These are phyloP conservation scores for Panicum virgatum DNA, from an alignment of 202 grass and related monocot species.

Conservation along the genomic window DNA sequence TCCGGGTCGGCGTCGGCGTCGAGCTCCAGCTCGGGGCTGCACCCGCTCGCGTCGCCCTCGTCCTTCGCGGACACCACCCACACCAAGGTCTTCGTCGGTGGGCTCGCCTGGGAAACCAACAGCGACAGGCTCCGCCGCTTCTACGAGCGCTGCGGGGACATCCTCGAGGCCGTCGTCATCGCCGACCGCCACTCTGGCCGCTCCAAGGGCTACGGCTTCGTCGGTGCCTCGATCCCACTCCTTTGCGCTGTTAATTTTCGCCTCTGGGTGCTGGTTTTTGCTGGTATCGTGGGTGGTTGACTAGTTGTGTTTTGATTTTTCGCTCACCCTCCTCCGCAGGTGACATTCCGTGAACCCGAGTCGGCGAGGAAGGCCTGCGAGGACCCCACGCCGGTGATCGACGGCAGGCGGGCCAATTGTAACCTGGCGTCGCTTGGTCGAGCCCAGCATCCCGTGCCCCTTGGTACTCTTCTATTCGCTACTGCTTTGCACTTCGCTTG, in stretches of 20 bases:
- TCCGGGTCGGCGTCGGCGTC: constrained; percentile 86
- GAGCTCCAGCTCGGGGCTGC: constrained; percentile 89
- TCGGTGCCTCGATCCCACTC: constrained; percentile 42
- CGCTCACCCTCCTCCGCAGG: constrained; percentile 39
- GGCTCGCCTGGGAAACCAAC: constrained; percentile 96
- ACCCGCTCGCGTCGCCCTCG: constrained; percentile 65
- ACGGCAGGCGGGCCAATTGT: constrained; percentile 84
- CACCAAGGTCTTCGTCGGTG: constrained; percentile 94
- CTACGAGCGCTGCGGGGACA: constrained; percentile 84
- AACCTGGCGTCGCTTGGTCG: constrained; percentile 90
- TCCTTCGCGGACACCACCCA: constrained; percentile 87
- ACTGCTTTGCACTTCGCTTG: not conserved
- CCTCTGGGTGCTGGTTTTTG: not conserved
- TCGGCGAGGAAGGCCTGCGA: constrained; percentile 80
- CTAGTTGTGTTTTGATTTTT: constrained; percentile 7
- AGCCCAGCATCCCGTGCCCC: constrained; percentile 46
- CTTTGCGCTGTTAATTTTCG: constrained; percentile 17
- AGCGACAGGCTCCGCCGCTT: constrained; percentile 69
- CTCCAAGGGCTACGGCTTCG: constrained; percentile 95
- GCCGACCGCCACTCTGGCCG: constrained; percentile 84
- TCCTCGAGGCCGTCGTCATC: constrained; percentile 92
- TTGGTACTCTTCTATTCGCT: constrained; percentile 42
- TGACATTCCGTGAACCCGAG: constrained; percentile 85
- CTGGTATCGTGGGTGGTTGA: not conserved
- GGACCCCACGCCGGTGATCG: constrained; percentile 77